Percentiles rank a stretch among this genome's conserved stretches.
Evolutionary conservation across 176 grass and related monocot genomes (phyloP).

Genomic region (Triticum timopheevii): DNA sequence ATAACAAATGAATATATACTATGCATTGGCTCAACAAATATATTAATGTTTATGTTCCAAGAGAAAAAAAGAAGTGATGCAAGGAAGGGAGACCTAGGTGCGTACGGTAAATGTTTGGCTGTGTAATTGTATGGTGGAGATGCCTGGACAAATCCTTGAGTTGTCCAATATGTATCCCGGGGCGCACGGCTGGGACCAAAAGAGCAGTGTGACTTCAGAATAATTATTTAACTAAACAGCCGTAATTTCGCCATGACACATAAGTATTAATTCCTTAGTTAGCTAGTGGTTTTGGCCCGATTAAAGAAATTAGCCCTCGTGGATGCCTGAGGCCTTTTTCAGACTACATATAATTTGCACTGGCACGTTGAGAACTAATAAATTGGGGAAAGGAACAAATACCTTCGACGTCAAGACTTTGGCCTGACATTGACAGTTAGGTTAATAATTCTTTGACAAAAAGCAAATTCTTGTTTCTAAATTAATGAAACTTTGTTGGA

Average conservation of each 20-base stretch:
- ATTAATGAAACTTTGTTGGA: neutral
- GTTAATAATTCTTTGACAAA: neutral
- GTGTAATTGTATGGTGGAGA: neutral
- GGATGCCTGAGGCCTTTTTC: neutral
- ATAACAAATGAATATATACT: neutral
- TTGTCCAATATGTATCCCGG: too few species aligned
- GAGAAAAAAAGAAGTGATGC: too few species aligned
- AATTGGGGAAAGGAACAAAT: neutral
- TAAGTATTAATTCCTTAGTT: neutral
- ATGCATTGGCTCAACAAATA: neutral
- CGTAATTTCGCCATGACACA: neutral
- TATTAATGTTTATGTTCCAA: too few species aligned
- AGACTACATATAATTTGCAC: neutral
- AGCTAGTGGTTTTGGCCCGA: neutral
- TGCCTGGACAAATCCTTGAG: too few species aligned
- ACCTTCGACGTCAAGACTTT: neutral
- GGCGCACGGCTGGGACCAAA: neutral
- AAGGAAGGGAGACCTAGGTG: too few species aligned
- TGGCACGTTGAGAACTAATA: neutral
- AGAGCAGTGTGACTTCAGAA: neutral
- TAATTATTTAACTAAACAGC: neutral
- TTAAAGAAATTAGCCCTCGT: neutral
- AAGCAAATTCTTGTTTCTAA: too few species aligned
- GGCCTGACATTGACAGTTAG: neutral
- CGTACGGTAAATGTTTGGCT: neutral